Conservation (phyloP, 2,329 filamentous ascomycete species). For the Incumbomyces delicatus region DNA sequence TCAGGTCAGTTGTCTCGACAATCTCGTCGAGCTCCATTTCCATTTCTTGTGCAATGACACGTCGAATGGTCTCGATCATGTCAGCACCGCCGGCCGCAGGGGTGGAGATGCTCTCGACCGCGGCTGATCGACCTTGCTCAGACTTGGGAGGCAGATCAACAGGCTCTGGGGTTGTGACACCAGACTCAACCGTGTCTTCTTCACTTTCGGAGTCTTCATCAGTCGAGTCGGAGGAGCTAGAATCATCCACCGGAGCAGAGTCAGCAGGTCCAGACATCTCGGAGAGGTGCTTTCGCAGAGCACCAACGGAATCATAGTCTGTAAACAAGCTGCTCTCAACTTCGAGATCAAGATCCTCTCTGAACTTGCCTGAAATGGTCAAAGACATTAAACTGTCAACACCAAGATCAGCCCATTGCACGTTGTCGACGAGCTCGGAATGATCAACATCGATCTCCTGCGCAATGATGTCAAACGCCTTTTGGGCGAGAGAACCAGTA, state of each 20-base stretch:
- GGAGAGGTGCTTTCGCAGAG: conserved; percentile 49
- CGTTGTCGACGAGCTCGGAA: conserved; percentile 49
- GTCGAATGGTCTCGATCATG: conserved; percentile 31
- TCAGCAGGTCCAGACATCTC: conserved; percentile 12
- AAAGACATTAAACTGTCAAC: conserved; percentile 53
- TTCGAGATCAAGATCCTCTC: conserved; percentile 51
- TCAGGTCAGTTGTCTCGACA: conserved; percentile 30
- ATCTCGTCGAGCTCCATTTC: conserved; percentile 34
- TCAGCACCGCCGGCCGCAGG: conserved; percentile 28
- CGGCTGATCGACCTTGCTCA: conserved; percentile 18
- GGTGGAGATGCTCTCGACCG: conserved; percentile 24
- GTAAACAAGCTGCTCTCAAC: conserved; percentile 51
- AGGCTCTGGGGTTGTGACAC: conserved; percentile 22
- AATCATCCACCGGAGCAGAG: conserved; percentile 23
- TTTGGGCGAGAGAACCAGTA: conserved; percentile 24
- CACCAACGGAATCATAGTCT: conserved; percentile 50
- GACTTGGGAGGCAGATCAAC: conserved; percentile 20
- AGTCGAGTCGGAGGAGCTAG: conserved; percentile 18
- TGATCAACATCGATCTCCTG: conserved; percentile 47
- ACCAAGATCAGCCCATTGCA: conserved; percentile 52
- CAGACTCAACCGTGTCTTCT: conserved; percentile 20
- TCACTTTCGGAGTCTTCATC: conserved; percentile 21
- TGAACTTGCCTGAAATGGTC: conserved; percentile 52
- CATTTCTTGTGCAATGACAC: conserved; percentile 35
- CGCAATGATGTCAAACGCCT: conserved; percentile 32